phyloP scores from a whole-genome alignment of 805 yeast species.

The Blastobotrys chiropterorum region DNA sequence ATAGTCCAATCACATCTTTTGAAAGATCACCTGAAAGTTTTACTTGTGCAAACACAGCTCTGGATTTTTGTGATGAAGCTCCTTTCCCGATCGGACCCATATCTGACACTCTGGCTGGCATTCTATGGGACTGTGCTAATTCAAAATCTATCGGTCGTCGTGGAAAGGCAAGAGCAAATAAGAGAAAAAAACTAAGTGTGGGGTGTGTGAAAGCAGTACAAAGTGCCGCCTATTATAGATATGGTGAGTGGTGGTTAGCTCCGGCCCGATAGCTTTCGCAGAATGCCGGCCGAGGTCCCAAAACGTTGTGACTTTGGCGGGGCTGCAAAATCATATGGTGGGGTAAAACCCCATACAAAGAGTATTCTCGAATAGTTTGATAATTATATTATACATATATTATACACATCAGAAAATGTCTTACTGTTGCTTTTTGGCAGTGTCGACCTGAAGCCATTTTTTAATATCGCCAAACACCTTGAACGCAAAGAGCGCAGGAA shows the following conservation, averaged over 20 bases:
- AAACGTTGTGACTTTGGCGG: too few relatives aligned
- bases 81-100: background rate
- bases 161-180: background rate
- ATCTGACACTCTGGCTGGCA: background rate
- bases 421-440: background rate
- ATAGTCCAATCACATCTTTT: constrained; percentile 7
- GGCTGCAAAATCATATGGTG: background rate
- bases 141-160: background rate
- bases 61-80: background rate
- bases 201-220: background rate
- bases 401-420: too few relatives aligned
- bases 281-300: too few relatives aligned
- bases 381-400: too few relatives aligned
- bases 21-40: background rate
- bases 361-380: too few relatives aligned
- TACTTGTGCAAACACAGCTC: background rate
- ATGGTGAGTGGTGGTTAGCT: background rate
- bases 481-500: background rate
- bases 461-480: background rate
- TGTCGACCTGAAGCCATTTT: background rate
- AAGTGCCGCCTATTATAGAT: background rate
- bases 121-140: background rate
- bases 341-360: background rate
- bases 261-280: background rate
- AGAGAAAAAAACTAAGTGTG: background rate